phyloP scores from a whole-genome alignment of 1,284 basidiomycete species.

The Rhodotorula sp. region DNA sequence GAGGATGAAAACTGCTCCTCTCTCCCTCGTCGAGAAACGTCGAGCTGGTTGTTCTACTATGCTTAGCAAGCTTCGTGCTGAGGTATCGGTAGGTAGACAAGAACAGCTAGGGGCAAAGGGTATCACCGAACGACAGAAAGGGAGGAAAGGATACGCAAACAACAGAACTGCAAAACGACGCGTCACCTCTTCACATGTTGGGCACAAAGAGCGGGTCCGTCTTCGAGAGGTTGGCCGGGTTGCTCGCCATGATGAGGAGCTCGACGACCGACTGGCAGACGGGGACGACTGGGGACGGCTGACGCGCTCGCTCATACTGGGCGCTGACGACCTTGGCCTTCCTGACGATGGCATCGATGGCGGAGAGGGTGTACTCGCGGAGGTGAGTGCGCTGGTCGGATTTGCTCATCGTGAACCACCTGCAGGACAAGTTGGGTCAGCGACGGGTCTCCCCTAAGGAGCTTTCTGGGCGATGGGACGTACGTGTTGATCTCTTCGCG shows the following conservation, averaged over 20 bases:
- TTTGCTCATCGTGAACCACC: slow-evolving; percentile 57
- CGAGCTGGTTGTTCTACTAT: too few relatives aligned
- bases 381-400: slow-evolving; percentile 56
- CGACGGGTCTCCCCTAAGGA: too few relatives aligned
- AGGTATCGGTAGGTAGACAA: too few relatives aligned
- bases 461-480: too few relatives aligned
- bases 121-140: too few relatives aligned
- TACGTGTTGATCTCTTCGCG: slow-evolving; percentile 74
- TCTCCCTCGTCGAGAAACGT: too few relatives aligned
- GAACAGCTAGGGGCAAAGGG: too few relatives aligned
- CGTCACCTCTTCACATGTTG: too few relatives aligned
- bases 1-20: too few relatives aligned
- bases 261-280: slow-evolving; percentile 80
- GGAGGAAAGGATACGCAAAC: too few relatives aligned
- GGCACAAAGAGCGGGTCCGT: slow-evolving; percentile 61
- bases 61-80: too few relatives aligned
- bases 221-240: slow-evolving; percentile 55
- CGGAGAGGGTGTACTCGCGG: slow-evolving; percentile 67
- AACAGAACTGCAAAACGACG: too few relatives aligned
- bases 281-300: slow-evolving; percentile 55
- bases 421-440: slow-evolving; percentile 45
- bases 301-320: slow-evolving; percentile 67
- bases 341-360: slow-evolving; percentile 78
- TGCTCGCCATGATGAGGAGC: slow-evolving; percentile 66
- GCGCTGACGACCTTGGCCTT: slow-evolving; percentile 81